A percentile compares a stretch with the other conserved stretches of the same genome.
Evolutionary conservation across 768 basidiomycete genomes (phyloP).

Genomic region (Coprinellus micaceus): DNA sequence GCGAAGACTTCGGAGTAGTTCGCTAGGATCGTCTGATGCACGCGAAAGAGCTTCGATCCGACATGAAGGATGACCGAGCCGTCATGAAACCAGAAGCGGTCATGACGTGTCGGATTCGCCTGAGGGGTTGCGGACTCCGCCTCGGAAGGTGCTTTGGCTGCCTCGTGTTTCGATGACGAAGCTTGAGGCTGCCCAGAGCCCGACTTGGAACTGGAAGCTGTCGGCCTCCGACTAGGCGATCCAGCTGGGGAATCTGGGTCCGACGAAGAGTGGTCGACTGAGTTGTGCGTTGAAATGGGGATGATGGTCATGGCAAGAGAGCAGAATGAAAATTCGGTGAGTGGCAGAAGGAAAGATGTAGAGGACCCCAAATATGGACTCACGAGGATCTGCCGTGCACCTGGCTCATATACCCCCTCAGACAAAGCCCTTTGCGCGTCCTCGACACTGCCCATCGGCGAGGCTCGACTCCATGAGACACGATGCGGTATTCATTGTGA

Average conservation of each 20-base stretch:
- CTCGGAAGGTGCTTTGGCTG: neutral
- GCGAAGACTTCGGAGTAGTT: conserved; percentile 65
- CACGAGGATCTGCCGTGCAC: neutral
- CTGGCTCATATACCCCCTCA: neutral
- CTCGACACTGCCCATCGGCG: neutral
- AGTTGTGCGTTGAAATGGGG: neutral
- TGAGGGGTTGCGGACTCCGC: neutral
- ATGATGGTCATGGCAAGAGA: neutral
- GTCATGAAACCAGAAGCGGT: conserved; percentile 44
- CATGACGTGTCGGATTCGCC: conserved; percentile 19
- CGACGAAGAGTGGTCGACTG: neutral
- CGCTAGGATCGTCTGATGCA: conserved; percentile 43
- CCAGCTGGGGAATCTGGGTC: neutral
- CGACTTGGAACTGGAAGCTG: neutral
- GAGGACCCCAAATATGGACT: neutral
- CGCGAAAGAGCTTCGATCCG: conserved; percentile 38
- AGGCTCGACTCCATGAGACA: neutral
- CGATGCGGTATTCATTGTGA: too few species aligned
- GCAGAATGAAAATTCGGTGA: neutral
- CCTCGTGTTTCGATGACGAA: neutral
- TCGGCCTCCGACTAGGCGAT: neutral
- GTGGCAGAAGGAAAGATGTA: conserved; percentile 1
- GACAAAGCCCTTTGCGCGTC: neutral
- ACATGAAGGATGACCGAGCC: conserved; percentile 42
- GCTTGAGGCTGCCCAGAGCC: neutral